Evolutionary conservation across 1,284 basidiomycete genomes (phyloP).

Genomic region (Fereydounia khargensis): DNA sequence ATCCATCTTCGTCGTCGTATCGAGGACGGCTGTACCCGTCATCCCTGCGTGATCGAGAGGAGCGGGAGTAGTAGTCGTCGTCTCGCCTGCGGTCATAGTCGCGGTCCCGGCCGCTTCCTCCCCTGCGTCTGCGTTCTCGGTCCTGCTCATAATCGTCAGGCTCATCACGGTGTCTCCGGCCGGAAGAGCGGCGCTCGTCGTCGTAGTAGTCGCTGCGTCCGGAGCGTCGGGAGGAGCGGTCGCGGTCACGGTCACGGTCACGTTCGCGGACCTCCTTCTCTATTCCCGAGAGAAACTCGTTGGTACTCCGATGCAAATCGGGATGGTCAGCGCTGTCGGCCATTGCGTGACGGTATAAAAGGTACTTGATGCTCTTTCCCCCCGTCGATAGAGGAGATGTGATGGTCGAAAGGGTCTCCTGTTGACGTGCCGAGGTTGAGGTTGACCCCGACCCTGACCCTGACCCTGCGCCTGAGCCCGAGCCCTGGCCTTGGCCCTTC

Average conservation of each 20-base stretch:
- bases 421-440: too few species aligned
- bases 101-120: conserved; percentile 41
- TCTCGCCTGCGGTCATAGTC: conserved; percentile 38
- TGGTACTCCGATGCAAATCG: background rate
- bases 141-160: too few species aligned
- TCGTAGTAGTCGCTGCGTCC: background rate
- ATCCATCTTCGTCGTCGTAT: conserved; percentile 50
- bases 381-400: too few species aligned
- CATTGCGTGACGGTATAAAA: too few species aligned
- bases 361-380: too few species aligned
- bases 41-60: conserved; percentile 19
- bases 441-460: too few species aligned
- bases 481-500: too few species aligned
- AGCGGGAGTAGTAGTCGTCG: conserved; percentile 16
- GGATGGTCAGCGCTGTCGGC: background rate
- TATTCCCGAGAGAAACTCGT: conserved; percentile 25
- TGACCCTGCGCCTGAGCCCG: too few species aligned
- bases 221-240: background rate
- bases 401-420: too few species aligned
- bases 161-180: too few species aligned
- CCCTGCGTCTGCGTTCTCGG: conserved; percentile 10
- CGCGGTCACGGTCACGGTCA: conserved; percentile 2
- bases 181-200: background rate
- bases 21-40: conserved; percentile 11
- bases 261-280: conserved; percentile 21